Base-by-base conservation (phyloP, 2,329 filamentous ascomycete species). In the Trichoderma koningiopsis region DNA sequence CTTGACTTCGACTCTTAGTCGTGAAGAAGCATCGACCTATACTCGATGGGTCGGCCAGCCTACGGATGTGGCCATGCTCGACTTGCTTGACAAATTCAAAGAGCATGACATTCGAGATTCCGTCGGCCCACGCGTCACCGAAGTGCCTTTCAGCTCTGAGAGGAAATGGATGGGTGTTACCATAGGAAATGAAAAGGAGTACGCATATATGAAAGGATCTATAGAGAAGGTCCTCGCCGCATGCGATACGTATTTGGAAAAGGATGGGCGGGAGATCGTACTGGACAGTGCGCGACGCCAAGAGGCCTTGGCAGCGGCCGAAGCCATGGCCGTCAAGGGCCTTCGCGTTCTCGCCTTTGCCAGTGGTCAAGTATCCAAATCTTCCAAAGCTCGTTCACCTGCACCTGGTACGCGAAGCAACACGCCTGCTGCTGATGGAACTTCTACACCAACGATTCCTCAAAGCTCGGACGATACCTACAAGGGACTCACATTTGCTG, bases 91-190 rank as follows among this genome's bases (percentile, higher is more conserved):
- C 81, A 88, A 89, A 29, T 96, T 97, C 77, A 92, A 92, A 70
- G 95, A 97, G 79, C 92, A 97, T 73, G 96, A 99, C 80, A 89
- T 96, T 57, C 90, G 96, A 71, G 91, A 96, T 58, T 91, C 92
- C 11, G 88, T 97, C 66, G 94, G 94, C n/a, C 86, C 87, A 37
- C 91, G 95, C 60, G 88, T 91, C 37, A 89, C 89, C 55, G 96
- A 99, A 79, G 94, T 93, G 0, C 94, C 96, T 0, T 99, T 99
- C 80, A 98, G 95, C 78, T 99, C 96, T 0, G 94, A 97, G 77
- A 88, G 95, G 69, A 99, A 99, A 80, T 99, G 95, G 95, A 99
- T 99, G 96, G 96, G 96, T 40, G 94, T 97, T 33, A 91, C 94
- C 2, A 92, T 97, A 73, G 89, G 89, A 55, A 82, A 83, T 66